Evolutionary conservation across 208 protist genomes (phyloP).

Genomic region (Leishmania amazonensis): DNA sequence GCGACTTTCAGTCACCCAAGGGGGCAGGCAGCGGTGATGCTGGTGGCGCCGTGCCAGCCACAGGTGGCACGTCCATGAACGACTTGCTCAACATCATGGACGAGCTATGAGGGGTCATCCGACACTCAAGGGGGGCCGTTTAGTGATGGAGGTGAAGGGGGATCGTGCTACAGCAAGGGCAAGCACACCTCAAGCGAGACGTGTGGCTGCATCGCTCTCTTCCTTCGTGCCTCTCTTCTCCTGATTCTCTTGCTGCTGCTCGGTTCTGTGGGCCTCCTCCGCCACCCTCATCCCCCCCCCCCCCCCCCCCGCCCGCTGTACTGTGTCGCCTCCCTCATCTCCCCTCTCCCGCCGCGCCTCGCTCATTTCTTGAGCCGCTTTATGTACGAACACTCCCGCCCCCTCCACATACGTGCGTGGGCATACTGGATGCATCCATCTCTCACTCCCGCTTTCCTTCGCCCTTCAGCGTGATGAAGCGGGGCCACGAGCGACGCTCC

Average conservation of each 20-base stretch:
- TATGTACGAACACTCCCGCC: neutral
- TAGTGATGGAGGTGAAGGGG: neutral
- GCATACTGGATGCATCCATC: neutral
- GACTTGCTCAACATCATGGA: constrained; percentile 89
- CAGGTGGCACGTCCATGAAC: constrained; percentile 6
- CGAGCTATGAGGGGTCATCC: constrained; percentile 39
- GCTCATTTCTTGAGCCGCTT: neutral
- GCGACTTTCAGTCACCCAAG: constrained; percentile 25
- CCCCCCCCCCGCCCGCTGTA: neutral
- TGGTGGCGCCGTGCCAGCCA: neutral
- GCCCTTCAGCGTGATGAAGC: neutral
- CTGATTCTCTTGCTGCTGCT: neutral
- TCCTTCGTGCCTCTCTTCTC: neutral
- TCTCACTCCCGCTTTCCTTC: neutral
- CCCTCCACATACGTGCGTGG: neutral
- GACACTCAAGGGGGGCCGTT: neutral
- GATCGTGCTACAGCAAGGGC: neutral
- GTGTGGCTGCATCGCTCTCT: neutral
- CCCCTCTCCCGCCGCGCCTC: neutral
- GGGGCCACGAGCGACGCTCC: neutral
- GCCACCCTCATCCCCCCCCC: neutral
- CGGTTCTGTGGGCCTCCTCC: neutral
- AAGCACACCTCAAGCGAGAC: neutral
- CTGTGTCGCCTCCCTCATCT: neutral
- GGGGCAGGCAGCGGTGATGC: neutral